phyloP scores from a whole-genome alignment of 768 basidiomycete genomes.

The Obba rivulosa region DNA sequence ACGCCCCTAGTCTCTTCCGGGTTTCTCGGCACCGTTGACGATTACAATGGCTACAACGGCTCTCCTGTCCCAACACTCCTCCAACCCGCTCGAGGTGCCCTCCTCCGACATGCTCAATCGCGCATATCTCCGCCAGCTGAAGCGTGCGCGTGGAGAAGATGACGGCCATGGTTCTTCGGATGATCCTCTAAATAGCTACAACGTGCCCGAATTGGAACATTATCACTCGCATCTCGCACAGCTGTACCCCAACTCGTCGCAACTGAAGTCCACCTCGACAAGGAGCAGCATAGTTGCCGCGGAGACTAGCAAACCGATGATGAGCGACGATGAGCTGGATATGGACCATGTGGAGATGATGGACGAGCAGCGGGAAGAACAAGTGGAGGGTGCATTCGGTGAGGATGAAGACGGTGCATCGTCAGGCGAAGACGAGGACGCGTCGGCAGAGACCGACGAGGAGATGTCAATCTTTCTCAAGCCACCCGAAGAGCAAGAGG shows the following conservation, averaged over 20 bases:
- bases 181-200: conserved; percentile 40
- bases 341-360: conserved; percentile 19
- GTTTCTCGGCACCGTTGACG: too few relatives aligned
- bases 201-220: conserved; percentile 33
- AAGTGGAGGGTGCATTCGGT: conserved; percentile 47
- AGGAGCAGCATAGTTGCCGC: neutral
- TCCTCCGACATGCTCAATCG: conserved; percentile 55
- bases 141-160: conserved; percentile 17
- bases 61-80: conserved; percentile 63
- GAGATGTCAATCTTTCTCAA: conserved; percentile 54
- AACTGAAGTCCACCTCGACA: conserved; percentile 3
- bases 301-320: neutral
- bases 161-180: conserved; percentile 39
- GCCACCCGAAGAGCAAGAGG: conserved; percentile 60
- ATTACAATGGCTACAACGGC: conserved; percentile 30
- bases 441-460: conserved; percentile 50
- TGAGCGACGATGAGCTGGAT: conserved; percentile 3
- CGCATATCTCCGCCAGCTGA: conserved; percentile 36
- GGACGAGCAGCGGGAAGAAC: conserved; percentile 33
- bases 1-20: too few relatives aligned
- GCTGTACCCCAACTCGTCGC: conserved; percentile 29
- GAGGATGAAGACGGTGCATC: conserved; percentile 28
- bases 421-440: conserved; percentile 30
- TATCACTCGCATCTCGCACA: conserved; percentile 49
- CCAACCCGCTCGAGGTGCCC: conserved; percentile 65